Evolutionary conservation across 2,329 filamentous ascomycete species (phyloP).

Genomic region (Ophiostoma montium): DNA sequence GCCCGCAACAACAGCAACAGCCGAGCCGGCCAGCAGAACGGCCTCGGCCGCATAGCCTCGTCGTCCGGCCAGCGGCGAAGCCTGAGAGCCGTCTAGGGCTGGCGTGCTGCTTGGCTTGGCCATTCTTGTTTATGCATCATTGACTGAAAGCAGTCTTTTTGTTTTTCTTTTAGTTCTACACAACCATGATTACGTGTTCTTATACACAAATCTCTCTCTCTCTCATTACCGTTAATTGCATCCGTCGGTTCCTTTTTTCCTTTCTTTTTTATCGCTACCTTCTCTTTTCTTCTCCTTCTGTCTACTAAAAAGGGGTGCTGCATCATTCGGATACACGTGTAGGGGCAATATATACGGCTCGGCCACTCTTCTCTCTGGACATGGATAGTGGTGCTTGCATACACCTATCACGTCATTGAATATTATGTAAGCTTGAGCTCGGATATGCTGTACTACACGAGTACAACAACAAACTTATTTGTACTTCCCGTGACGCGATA

Average conservation of each 20-base stretch:
- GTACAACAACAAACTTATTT: no score
- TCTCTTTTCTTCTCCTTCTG: not conserved
- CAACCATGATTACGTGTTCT: not conserved
- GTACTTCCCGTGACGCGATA: no score
- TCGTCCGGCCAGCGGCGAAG: conserved; percentile 12
- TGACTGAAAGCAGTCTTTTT: no score
- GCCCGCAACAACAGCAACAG: not conserved
- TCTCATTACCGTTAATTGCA: not conserved
- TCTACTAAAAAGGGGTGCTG: not conserved
- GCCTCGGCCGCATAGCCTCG: conserved; percentile 8
- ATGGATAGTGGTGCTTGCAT: no score
- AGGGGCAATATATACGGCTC: no score
- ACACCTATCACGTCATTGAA: no score
- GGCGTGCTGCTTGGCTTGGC: not conserved
- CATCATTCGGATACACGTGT: no score
- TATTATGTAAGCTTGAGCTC: no score
- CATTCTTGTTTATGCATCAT: not conserved
- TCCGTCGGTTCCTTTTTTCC: no score
- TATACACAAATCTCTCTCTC: not conserved
- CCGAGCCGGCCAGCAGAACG: conserved; percentile 1
- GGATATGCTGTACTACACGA: no score
- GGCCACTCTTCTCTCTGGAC: no score
- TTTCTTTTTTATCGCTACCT: no score
- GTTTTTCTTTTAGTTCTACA: not conserved
- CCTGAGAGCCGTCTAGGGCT: conserved; percentile 5